These are phyloP conservation scores for Pseudogymnoascus sp. DNA, from an alignment of 2,329 filamentous ascomycete species.

Conservation along the genomic window DNA sequence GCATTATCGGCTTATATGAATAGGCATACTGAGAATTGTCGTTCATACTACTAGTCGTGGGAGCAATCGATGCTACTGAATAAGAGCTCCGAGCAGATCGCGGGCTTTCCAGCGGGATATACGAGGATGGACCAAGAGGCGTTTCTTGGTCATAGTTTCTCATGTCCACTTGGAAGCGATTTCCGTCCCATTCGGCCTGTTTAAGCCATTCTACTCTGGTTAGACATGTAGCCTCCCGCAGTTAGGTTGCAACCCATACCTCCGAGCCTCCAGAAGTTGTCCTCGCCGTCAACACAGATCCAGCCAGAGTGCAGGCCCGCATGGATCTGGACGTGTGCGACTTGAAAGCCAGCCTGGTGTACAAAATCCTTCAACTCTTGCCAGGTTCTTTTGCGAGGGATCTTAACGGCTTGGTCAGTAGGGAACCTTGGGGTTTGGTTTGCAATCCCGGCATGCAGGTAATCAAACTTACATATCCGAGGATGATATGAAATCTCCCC, in stretches of 20 bases:
- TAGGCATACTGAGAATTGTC: conserved; percentile 1
- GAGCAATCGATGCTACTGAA: neutral
- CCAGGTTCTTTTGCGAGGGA: conserved; percentile 5
- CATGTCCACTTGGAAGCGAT: conserved; percentile 1
- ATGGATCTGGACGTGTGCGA: conserved; percentile 7
- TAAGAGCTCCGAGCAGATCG: neutral
- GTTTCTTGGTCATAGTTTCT: conserved; percentile 3
- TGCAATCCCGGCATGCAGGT: neutral
- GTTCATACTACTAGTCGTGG: conserved; percentile 5
- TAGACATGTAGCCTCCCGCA: neutral
- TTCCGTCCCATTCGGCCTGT: neutral
- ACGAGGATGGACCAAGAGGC: neutral
- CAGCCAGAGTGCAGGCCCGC: neutral
- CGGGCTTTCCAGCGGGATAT: neutral
- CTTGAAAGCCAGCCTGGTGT: conserved; percentile 1
- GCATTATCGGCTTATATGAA: conserved; percentile 5
- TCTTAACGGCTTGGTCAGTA: conserved; percentile 1
- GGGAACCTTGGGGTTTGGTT: neutral
- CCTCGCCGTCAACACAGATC: conserved; percentile 2
- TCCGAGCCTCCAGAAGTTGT: conserved; percentile 2
- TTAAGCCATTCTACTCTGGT: neutral
- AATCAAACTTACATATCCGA: conserved; percentile 4
- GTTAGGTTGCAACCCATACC: neutral
- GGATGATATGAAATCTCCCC: conserved; percentile 9
- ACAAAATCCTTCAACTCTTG: conserved; percentile 6